Conservation (phyloP, 371 early-diverging fungal species). For the Blakeslea trispora region DNA sequence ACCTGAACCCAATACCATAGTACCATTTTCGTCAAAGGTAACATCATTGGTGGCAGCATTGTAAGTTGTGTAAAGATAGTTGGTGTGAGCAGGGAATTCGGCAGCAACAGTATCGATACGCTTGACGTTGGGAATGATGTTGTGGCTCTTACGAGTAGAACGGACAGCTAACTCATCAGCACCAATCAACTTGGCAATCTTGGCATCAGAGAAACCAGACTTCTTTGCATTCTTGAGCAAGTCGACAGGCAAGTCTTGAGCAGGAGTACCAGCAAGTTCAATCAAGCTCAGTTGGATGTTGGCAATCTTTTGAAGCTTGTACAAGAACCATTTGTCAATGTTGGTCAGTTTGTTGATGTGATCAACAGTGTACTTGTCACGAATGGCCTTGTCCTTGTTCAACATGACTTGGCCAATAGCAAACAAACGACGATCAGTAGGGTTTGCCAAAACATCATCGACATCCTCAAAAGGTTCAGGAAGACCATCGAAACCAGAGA, state of each 20-base stretch:
- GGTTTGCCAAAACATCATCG: slow-evolving; percentile 72
- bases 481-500: slow-evolving; percentile 68
- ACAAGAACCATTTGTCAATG: slow-evolving; percentile 95
- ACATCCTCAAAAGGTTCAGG: slow-evolving; percentile 56
- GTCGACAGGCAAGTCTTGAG: slow-evolving; percentile 52
- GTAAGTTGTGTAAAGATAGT: slow-evolving; percentile 94
- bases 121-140: slow-evolving; percentile 87
- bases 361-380: slow-evolving; percentile 81
- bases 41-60: slow-evolving; percentile 87
- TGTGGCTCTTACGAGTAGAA: slow-evolving; percentile 57
- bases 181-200: slow-evolving; percentile 71
- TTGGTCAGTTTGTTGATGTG: slow-evolving; percentile 85
- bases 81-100: slow-evolving; percentile 91
- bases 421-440: slow-evolving; percentile 90
- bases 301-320: slow-evolving; percentile 88
- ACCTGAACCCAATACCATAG: slow-evolving; percentile 94
- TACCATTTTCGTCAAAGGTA: slow-evolving; percentile 80
- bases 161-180: slow-evolving; percentile 70
- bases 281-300: slow-evolving; percentile 59
- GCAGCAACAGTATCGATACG: slow-evolving; percentile 92
- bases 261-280: slow-evolving; percentile 24
- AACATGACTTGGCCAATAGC: slow-evolving; percentile 89
- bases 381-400: slow-evolving; percentile 40
- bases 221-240: slow-evolving; percentile 77
- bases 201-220: slow-evolving; percentile 85